A percentile compares a stretch with the other conserved stretches of the same genome.
phyloP scores from a whole-genome alignment of 352 stramenopile species.

The Phytophthora macrochlamydospora region DNA sequence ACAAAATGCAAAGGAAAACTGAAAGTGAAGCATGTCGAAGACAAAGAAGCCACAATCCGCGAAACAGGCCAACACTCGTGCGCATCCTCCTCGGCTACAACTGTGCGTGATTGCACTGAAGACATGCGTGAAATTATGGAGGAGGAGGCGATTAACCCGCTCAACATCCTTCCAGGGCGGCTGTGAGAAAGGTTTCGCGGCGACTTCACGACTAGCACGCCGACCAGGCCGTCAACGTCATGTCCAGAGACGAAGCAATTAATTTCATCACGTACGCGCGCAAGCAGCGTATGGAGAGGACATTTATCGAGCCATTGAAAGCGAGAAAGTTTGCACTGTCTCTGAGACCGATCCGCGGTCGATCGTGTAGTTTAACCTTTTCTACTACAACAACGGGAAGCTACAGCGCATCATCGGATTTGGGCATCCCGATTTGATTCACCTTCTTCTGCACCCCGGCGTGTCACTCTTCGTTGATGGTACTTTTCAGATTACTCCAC shows the following conservation, averaged over 20 bases:
- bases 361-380: slow-evolving; percentile 4
- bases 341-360: background rate
- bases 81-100: background rate
- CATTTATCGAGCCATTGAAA: background rate
- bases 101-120: background rate
- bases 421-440: slow-evolving; percentile 5
- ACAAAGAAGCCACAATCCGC: background rate
- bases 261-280: too few species aligned
- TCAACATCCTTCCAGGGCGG: background rate
- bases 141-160: background rate
- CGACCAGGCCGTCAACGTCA: too few species aligned
- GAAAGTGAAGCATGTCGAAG: background rate
- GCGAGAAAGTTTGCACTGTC: background rate
- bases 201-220: too few species aligned
- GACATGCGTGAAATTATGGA: background rate
- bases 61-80: background rate
- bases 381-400: background rate
- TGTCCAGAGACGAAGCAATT: too few species aligned
- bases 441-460: background rate
- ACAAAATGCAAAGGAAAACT: background rate
- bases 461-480: background rate
- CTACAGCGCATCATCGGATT: background rate
- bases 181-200: too few species aligned
- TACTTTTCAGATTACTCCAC: background rate
- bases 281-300: background rate